Base-by-base conservation (phyloP, 108 stramenopile species). In the Bacterosira constricta region DNA sequence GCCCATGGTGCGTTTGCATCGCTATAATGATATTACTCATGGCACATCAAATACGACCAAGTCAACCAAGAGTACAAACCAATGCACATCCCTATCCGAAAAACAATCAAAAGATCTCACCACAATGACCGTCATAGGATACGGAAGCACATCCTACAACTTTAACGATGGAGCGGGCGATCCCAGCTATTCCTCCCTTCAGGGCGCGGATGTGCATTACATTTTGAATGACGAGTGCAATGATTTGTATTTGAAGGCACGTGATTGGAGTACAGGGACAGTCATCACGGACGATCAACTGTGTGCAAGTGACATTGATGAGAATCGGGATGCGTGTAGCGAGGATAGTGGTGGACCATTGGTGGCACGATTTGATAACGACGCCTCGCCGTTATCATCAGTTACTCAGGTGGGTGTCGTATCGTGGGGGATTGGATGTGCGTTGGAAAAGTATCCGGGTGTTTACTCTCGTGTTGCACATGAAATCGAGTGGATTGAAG, bases 391-490 rank as follows among this genome's bases (percentile, higher is more conserved):
- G n/a, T n/a, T n/a, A n/a, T n/a, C n/a, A n/a, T n/a, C 66, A 47
- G 84, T 85, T 64, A 54, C 83, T 10, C 73, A 73, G 18, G 41
- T 86, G 1, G 81, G 80, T 15, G 51, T 82, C 6, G 57, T 58
- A 6, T 73, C 46, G 12, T 68, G 66, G 74, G 66, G 66, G 12
- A 61, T 66, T 25, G 78, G 64, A 29, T 79, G 78, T 36, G 71
- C 54, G 4, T 35, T 31, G 8, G 26, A 54, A 18, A 46, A 39
- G 18, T 72, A 58, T 42, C 71, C 69, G 6, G 78, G 78, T 1
- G 54, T 73, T 10, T 79, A 80, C 20, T 65, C 79, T 26, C 47
- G 85, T 54, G 55, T 83, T 2, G 51, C 74, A 1, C n/a, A 44
- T 12, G 31, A 62, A 27, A 70, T 66, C 13, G 80, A 79, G 10